A percentile compares a stretch with the other conserved stretches of the same genome.
Evolutionary conservation across 768 basidiomycete genomes (phyloP).

Genomic region (Coprinopsis strossmayeri): DNA sequence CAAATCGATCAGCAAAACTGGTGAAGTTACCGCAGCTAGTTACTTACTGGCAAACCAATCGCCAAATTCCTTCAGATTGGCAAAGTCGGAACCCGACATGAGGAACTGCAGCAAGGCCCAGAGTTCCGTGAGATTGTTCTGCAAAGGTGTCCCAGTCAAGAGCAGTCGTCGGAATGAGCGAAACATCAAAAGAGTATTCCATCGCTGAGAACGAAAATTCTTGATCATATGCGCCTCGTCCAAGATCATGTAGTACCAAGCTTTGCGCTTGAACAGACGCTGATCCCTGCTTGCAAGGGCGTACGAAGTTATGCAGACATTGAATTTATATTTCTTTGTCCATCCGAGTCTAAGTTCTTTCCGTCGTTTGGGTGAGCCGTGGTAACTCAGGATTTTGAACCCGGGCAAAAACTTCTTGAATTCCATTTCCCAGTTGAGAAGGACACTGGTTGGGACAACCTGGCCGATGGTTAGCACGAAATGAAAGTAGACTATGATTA

Average conservation of each 20-base stretch:
- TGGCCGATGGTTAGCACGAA: slow-evolving; percentile 23
- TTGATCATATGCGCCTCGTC: slow-evolving; percentile 99
- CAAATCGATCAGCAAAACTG: no score
- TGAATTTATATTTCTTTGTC: slow-evolving; percentile 85
- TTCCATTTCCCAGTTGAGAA: slow-evolving; percentile 96
- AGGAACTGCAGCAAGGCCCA: slow-evolving; percentile 96
- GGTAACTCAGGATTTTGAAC: slow-evolving; percentile 82
- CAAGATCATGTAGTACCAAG: slow-evolving; percentile 94
- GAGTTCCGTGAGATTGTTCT: slow-evolving; percentile 94
- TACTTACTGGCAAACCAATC: slow-evolving; percentile 94
- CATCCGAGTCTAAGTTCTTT: slow-evolving; percentile 88
- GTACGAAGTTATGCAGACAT: slow-evolving; percentile 94
- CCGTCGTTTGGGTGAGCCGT: slow-evolving; percentile 83
- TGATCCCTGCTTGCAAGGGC: slow-evolving; percentile 88
- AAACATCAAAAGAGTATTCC: slow-evolving; percentile 89
- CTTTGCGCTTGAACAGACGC: slow-evolving; percentile 85
- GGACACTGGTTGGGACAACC: slow-evolving; percentile 89
- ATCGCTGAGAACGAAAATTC: slow-evolving; percentile 90
- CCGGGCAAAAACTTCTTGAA: slow-evolving; percentile 94
- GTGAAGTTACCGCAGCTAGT: neutral
- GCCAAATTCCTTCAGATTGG: slow-evolving; percentile 86
- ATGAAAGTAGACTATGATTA: neutral
- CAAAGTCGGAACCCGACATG: slow-evolving; percentile 85
- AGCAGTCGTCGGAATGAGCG: slow-evolving; percentile 80
- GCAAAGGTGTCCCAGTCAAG: slow-evolving; percentile 91